Evolutionary conservation across 2,329 filamentous ascomycete species (phyloP), one percentile per base, ranked within the genome.

Genomic region (Polychaeton citri): DNA sequence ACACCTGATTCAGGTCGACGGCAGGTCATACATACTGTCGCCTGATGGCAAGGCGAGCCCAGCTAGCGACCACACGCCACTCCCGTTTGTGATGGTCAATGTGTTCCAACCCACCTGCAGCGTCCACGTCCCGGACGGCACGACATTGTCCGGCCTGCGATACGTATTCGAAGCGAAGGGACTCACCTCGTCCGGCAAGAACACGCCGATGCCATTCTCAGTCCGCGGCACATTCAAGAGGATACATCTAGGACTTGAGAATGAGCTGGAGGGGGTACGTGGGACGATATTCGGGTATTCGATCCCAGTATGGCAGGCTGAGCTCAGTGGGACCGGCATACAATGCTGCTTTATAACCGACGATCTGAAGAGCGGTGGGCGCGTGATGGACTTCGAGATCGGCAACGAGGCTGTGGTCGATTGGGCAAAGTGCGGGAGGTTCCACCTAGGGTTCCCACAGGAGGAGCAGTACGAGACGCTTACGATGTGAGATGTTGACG

Each of bases 371-470:
- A 42, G 47, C 12, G 61, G 60, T 3, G 61, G 59, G 0, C 46
- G 49, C 16, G 54, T 64, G 6, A 38, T 47, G 15, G 53, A 61
- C 20, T 63, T 64, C 36, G 55, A 55, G 38, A 57, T 53, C 21
- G 50, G 43, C 0, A 53, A 54, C 3, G 55, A 51, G 16, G 55
- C 49, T 4, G 8, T 48, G 13, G 38, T 64, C 36, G 51, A 54
- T 26, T 62, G 55, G 50, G 55, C 57, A 2, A 61, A 59, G 37
- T 61, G 57, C 31, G 61, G 59, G 9, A 50, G 60, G 24, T 62
- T 62, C 38, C 61, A 63, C 47, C 40, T 64, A 19, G 60, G 60
- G 0, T 62, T 64, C 31, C 59, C 61, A 17, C 55, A 59, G 32
- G 60, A 57, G 31, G 54, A 56, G 3, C 54, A 59, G 33, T 64